A percentile compares a stretch with the other conserved stretches of the same genome.
Conservation (phyloP, 2,329 filamentous ascomycete genomes). For the Fusarium sp. region DNA sequence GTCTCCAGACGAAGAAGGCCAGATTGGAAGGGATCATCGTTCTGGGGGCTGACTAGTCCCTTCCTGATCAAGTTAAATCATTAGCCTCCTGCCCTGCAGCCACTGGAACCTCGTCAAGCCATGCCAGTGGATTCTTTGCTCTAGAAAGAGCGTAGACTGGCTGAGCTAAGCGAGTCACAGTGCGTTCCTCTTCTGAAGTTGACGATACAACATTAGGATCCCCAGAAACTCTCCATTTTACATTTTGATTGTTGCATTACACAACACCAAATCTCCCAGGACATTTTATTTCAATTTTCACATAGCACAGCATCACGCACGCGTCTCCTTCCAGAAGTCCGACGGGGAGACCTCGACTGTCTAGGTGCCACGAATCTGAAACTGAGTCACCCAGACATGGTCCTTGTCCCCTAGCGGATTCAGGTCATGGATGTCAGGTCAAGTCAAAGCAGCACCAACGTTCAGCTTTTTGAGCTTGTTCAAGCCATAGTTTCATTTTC, state of each 20-base stretch:
- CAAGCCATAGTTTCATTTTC: slow-evolving; percentile 19
- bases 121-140: slow-evolving; percentile 19
- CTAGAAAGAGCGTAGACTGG: slow-evolving; percentile 29
- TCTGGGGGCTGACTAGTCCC: background rate
- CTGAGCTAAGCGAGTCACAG: slow-evolving; percentile 41
- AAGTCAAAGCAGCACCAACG: background rate
- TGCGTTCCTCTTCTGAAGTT: slow-evolving; percentile 3
- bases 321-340: slow-evolving; percentile 10
- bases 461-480: background rate
- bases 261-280: slow-evolving; percentile 19
- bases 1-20: slow-evolving; percentile 22
- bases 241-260: slow-evolving; percentile 25
- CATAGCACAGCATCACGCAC: slow-evolving; percentile 28
- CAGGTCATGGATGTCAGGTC: background rate
- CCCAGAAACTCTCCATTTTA: background rate
- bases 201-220: background rate
- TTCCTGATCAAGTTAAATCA: background rate
- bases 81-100: slow-evolving; percentile 35
- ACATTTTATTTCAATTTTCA: slow-evolving; percentile 8
- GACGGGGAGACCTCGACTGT: slow-evolving; percentile 20
- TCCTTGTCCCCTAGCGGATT: slow-evolving; percentile 13
- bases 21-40: slow-evolving; percentile 30
- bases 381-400: slow-evolving; percentile 38
- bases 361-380: slow-evolving; percentile 35
- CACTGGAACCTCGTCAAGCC: slow-evolving; percentile 33